Conservation (phyloP, 1,284 basidiomycete species). For the Cryptococcus neoformans region DNA sequence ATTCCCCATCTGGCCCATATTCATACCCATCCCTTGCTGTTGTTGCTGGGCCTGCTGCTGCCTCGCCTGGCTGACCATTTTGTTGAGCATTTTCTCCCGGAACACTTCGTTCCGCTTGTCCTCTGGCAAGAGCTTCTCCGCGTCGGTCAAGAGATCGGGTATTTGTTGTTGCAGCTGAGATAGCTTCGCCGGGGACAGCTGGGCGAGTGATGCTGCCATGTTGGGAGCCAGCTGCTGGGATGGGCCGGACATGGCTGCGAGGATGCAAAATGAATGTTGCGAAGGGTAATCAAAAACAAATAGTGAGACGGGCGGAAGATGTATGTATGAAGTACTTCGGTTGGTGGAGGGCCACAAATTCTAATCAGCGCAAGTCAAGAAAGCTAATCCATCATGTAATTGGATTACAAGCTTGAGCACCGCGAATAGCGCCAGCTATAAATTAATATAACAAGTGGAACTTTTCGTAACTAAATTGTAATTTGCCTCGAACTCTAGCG, state of each 20-base stretch:
- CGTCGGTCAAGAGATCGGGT: conserved; percentile 27
- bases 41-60: conserved; percentile 8
- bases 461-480: too few relatives aligned
- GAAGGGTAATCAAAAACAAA: neutral
- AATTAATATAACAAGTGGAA: too few relatives aligned
- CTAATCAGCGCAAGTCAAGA: neutral
- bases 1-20: conserved; percentile 7
- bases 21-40: conserved; percentile 4
- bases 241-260: neutral
- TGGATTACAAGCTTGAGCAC: too few relatives aligned
- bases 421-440: too few relatives aligned
- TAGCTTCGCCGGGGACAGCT: conserved; percentile 6
- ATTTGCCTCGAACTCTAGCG: too few relatives aligned
- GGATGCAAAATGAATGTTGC: neutral
- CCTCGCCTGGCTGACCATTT: conserved; percentile 11
- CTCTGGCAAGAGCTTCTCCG: conserved; percentile 29
- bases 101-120: conserved; percentile 17
- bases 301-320: neutral
- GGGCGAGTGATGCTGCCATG: neutral
- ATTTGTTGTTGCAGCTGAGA: conserved; percentile 12
- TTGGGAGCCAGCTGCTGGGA: neutral
- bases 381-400: neutral
- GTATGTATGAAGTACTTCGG: neutral
- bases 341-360: too few relatives aligned
- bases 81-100: conserved; percentile 10